Base-by-base conservation (phyloP, 148 eudicot species). In the Hydrangea macrophylla region DNA sequence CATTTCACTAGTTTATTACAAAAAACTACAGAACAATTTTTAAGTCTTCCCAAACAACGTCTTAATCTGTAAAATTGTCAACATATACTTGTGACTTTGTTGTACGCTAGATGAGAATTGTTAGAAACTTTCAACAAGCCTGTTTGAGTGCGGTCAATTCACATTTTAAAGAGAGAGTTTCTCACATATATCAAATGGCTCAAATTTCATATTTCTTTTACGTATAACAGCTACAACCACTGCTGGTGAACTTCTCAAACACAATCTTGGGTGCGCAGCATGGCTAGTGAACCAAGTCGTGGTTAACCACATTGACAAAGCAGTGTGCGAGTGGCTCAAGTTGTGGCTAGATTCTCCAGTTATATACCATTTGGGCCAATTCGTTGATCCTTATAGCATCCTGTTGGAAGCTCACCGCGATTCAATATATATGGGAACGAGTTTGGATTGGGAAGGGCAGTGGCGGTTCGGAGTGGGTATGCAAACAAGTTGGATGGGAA, bases 401-500 rank as follows among this genome's bases (percentile, higher is more conserved):
- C 7, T 51, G 39, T 55, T 37, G 76, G 60, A 30, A 71, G 76
- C 35, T 76, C 80, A 12, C 75, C 76, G 13, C 62, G 80, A n/a
- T 76, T 76, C 1, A 44, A 61, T 4, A 67, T 76, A 72, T 76
- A 71, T 25, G 76, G 50, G 37, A 26, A 63, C 20, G 72, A 71
- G 12, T 77, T 66, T 7, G 80, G 80, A 28, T 20, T 76, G 39
- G 80, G 80, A 12, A 76, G 62, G 42, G 80, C 68, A 5, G 36
- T 76, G 55, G 80, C 80, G 11, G 17, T 67, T 71, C 63, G 64
- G 8, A 71, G 76, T 33, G 76, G 76, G 6, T 65, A 39, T 15
- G 69, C 68, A 4, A 44, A 72, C 26, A 76, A 72, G 39, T 60
- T 67, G 32, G 72, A 76, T 48, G 80, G 80, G 54, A 76, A 72